Base-by-base conservation (phyloP, 2,329 filamentous ascomycete species). In the Emmonsia crescens region DNA sequence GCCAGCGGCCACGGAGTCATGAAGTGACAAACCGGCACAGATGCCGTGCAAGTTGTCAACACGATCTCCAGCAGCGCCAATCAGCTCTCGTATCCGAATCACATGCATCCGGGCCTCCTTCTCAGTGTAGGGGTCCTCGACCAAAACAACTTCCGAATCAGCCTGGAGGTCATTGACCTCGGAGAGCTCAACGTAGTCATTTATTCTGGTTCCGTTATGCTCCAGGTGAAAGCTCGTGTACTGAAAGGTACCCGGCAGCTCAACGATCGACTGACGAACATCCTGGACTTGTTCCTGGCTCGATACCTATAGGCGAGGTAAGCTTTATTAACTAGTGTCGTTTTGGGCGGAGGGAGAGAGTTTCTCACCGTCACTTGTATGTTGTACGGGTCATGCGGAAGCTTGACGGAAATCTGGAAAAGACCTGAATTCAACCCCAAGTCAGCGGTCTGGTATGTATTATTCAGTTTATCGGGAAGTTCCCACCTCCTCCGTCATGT, bases 141-240 rank as follows among this genome's bases (percentile, higher is more conserved):
- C 85, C 68, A 99, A 79, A 60, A 83, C 83, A 62, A 96, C 83
- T 70, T 92, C 88, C 42, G 92, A 89, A 65, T 91, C 86, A 40
- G 87, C 77, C 60, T 85, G 84, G 61, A 99, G 83, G 61, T 85
- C 91, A 56, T 88, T 83, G 61, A 99, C 89, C 73, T 99, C 93
- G 60, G 90, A 91, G 64, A 99, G 83, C 74, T 95, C 88, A 63
- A 95, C 84, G 70, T 94, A 97, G 76, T 99, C 94, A 75, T 97
- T 97, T 82, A 99, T 88, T 66, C 89, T 88, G 76, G 89, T 81
- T 68, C 91, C 90, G 63, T 89, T 87, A 78, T 92, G 87, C 78
- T 97, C 92, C 70, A 99, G 86, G 78, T 99, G 94, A 80, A 99
- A 99, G 81, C 94, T 99, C 60, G 94, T 96, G 80, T 96, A 96